Conservation (phyloP, 352 stramenopile genomes). For the Phytophthora crassamura region DNA sequence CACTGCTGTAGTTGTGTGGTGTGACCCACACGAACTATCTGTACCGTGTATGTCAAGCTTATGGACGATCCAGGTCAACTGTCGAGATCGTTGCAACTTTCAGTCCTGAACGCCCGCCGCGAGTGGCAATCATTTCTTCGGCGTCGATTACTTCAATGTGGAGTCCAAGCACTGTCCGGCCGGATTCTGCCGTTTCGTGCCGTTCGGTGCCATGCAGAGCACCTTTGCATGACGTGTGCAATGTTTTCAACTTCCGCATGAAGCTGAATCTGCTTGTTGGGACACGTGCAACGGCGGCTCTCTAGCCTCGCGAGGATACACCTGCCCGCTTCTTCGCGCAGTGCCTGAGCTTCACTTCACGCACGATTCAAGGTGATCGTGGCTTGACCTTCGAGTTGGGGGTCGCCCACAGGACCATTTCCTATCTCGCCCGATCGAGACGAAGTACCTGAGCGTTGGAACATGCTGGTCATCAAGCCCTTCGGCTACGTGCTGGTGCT, state of each 20-base stretch:
- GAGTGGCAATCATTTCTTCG: slow-evolving; percentile 26
- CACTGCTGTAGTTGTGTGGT: background rate
- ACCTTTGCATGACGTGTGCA: slow-evolving; percentile 20
- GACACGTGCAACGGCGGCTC: slow-evolving; percentile 17
- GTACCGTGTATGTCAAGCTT: slow-evolving; percentile 1
- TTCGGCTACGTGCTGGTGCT: slow-evolving; percentile 23
- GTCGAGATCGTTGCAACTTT: no score
- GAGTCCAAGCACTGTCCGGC: background rate
- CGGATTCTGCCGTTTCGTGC: slow-evolving; percentile 4
- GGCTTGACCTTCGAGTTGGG: no score
- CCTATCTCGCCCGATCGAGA: slow-evolving; percentile 28
- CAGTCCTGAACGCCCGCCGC: background rate
- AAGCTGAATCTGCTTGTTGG: slow-evolving; percentile 38
- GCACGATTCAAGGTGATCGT: background rate
- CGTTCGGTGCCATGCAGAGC: background rate
- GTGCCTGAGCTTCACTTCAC: background rate
- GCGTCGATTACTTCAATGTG: slow-evolving; percentile 11
- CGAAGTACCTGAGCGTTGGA: slow-evolving; percentile 19
- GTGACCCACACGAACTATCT: background rate
- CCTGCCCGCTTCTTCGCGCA: slow-evolving; percentile 10
- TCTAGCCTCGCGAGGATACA: slow-evolving; percentile 33
- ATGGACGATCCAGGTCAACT: slow-evolving; percentile 10
- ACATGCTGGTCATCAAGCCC: slow-evolving; percentile 34
- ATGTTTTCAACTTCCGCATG: slow-evolving; percentile 23
- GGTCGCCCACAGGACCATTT: slow-evolving; percentile 17